Percentiles rank a stretch among this genome's conserved stretches.
These are phyloP conservation scores for Lachnellula occidentalis DNA, from an alignment of 2,329 filamentous ascomycete species.

Conservation along the genomic window DNA sequence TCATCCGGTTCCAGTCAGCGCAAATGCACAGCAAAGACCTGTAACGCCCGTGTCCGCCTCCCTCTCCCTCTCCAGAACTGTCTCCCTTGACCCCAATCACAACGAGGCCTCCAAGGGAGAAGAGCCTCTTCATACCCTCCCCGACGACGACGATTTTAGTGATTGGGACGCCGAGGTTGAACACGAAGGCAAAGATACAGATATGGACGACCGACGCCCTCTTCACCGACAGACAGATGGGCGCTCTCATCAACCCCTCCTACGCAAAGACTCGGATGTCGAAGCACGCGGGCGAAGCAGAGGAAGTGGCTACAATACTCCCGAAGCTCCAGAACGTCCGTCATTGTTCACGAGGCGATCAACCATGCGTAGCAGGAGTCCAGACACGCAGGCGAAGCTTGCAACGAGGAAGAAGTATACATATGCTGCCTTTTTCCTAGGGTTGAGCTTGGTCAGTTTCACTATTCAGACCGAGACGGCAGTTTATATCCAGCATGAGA, in stretches of 20 bases:
- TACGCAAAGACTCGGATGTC: slow-evolving; percentile 28
- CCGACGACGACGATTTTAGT: slow-evolving; percentile 18
- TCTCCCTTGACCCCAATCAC: slow-evolving; percentile 15
- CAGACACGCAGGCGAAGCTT: slow-evolving; percentile 55
- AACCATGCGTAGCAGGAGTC: slow-evolving; percentile 72
- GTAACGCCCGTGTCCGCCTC: slow-evolving; percentile 7
- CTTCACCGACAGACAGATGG: slow-evolving; percentile 34
- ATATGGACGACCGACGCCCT: slow-evolving; percentile 35
- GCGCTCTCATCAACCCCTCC: slow-evolving; percentile 34
- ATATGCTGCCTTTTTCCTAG: slow-evolving; percentile 77
- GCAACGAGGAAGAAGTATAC: slow-evolving; percentile 79
- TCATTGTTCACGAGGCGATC: slow-evolving; percentile 49
- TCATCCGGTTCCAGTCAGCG: slow-evolving; percentile 14
- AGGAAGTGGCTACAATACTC: slow-evolving; percentile 26
- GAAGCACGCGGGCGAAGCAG: slow-evolving; percentile 25
- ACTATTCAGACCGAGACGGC: slow-evolving; percentile 94
- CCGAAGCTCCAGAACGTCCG: slow-evolving; percentile 17
- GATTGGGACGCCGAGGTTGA: slow-evolving; percentile 24
- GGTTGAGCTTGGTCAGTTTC: slow-evolving; percentile 79
- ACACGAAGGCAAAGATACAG: slow-evolving; percentile 10
- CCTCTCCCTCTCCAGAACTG: slow-evolving; percentile 18
- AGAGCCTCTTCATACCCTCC: background rate
- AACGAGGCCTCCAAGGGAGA: background rate
- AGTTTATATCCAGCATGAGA: slow-evolving; percentile 85
- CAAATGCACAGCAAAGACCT: slow-evolving; percentile 10